Percentiles rank a stretch among this genome's conserved stretches.
Evolutionary conservation across 176 grass and related monocot species (phyloP).

Genomic region (Miscanthus lutarioriparius): DNA sequence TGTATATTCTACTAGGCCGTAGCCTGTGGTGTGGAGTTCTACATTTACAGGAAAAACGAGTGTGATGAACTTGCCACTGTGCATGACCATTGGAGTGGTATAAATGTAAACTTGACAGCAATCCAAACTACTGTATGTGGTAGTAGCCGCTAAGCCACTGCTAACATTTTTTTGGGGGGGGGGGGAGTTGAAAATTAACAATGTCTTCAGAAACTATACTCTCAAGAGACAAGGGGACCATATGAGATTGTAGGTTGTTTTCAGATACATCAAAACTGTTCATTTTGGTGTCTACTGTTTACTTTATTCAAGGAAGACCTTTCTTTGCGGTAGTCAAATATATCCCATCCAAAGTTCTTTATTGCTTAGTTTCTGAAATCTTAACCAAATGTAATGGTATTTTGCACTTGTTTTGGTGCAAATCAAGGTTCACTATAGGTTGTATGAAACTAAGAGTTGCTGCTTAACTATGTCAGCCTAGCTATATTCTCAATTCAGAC

Average conservation of each 20-base stretch:
- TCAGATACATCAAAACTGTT: not conserved
- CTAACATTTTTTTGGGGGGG: not conserved
- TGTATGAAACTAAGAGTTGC: not conserved
- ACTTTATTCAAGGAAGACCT: not conserved
- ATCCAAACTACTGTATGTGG: not conserved
- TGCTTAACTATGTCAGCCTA: conserved; percentile 1
- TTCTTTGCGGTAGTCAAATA: not conserved
- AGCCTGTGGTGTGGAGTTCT: not conserved
- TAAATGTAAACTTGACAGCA: not conserved
- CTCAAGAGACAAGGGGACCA: not conserved
- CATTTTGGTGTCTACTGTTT: not conserved
- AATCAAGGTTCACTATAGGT: not conserved
- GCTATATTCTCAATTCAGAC: not conserved
- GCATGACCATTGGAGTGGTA: not conserved
- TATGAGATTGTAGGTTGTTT: not conserved
- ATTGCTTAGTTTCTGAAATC: not conserved
- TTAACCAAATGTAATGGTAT: not conserved
- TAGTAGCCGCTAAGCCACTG: not conserved
- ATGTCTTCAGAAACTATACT: conserved; percentile 9
- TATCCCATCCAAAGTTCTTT: not conserved
- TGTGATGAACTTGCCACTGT: not conserved
- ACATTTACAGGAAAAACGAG: not conserved
- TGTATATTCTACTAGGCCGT: not conserved
- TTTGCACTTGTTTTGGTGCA: not conserved
- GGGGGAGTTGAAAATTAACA: not conserved